Evolutionary conservation across 2,329 filamentous ascomycete genomes (phyloP).

Genomic region (Aspergillus sp.): DNA sequence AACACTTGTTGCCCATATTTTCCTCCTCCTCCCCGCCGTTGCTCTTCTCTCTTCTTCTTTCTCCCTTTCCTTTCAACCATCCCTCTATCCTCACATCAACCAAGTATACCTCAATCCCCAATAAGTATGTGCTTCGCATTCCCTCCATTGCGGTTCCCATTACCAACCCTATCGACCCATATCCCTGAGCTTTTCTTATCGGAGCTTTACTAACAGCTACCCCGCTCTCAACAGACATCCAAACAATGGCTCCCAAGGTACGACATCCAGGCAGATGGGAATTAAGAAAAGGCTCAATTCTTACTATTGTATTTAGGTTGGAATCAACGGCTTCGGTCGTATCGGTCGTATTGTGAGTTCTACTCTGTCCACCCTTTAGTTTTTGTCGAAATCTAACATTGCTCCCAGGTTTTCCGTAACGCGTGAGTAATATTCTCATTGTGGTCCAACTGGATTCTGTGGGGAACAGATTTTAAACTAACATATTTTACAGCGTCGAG

Average conservation of each 20-base stretch:
- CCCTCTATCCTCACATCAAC: constrained; percentile 7
- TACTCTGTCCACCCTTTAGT: not conserved
- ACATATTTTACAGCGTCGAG: constrained; percentile 62
- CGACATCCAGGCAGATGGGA: not conserved
- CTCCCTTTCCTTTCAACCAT: constrained; percentile 18
- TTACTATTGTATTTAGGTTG: constrained; percentile 59
- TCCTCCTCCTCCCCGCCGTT: constrained; percentile 30
- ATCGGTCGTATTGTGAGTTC: constrained; percentile 83
- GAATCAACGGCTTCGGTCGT: constrained; percentile 99
- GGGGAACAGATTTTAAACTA: constrained; percentile 3
- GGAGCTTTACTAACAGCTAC: constrained; percentile 29
- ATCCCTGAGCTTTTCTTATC: constrained; percentile 3
- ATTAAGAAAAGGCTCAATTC: not conserved
- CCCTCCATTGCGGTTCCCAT: not conserved
- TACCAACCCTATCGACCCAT: not conserved
- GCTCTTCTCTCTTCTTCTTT: constrained; percentile 20
- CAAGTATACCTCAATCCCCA: not conserved
- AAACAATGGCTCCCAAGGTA: constrained; percentile 41
- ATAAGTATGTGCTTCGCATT: constrained; percentile 15
- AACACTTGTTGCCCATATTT: constrained; percentile 20
- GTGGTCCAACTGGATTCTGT: not conserved
- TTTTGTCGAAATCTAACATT: constrained; percentile 23
- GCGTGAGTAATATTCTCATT: constrained; percentile 59
- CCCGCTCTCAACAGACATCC: constrained; percentile 25
- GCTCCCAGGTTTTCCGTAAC: constrained; percentile 81